Base-by-base conservation (phyloP, 2,329 filamentous ascomycete genomes). In the Myriosclerotinia duriaeana region DNA sequence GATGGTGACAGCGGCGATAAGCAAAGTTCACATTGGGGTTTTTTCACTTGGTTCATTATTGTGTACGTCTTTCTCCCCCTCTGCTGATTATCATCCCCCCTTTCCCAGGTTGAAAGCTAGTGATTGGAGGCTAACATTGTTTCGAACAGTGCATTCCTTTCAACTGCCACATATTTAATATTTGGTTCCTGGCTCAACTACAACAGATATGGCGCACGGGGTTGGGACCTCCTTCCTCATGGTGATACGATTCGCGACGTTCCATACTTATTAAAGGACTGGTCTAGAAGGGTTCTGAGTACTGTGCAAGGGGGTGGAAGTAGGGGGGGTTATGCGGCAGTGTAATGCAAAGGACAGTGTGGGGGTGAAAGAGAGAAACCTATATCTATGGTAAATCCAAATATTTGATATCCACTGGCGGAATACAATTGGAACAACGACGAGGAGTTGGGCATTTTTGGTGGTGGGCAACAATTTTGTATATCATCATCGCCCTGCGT, bases 131-230 rank as follows among this genome's bases (percentile, higher is more conserved):
- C 67, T 74, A 58, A 70, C 34, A n/a, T 54, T 6, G 2, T 64
- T 26, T 44, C 44, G 44, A 30, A n/a, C 71, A 97, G 93, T 72
- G 80, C 89, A 68, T 99, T 99, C 85, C 84, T 98, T 69, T 86
- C 86, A 55, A 89, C 88, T 52, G 92, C 95, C 2, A 82, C 93
- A 34, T 99, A 98, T 80, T 88, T 99, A 71, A 97, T 98, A 77
- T 98, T 98, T 76, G 93, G 94, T 71, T 96, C 93, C 26, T 99
- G 95, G 95, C 88, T 98, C 77, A 98, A 98, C 82, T 98, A 98
- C 84, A 97, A 93, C 81, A 91, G 93, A 69, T 97, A 97, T 78
- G 94, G 94, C 58, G 93, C 94, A 63, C 86, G 94, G 54, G 95
- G 95, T 66, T 98, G 93, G 93, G 95, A 98, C 75, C 84, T 97